Evolutionary conservation across 2,329 filamentous ascomycete genomes (phyloP), one percentile per base, ranked within the genome.

Genomic region (Zymoseptoria crescenta): DNA sequence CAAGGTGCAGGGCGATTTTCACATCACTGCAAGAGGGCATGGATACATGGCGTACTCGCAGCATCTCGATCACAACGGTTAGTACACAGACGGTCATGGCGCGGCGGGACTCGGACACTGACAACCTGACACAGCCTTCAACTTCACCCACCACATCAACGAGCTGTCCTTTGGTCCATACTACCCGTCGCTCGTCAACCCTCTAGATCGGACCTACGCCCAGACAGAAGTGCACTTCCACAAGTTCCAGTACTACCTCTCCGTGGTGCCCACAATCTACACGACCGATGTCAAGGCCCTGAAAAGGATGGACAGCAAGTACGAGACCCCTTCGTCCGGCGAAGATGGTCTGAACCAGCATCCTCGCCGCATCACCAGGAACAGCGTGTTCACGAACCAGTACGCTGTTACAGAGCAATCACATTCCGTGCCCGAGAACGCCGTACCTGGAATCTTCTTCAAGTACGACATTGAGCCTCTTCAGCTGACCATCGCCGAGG

Each of bases 401-500:
- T 99, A 99, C 78, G 94, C 93, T 61, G 94, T 96, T 0, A 97
- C 92, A 0, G 90, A 92, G 71, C 92, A 97, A 78, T 87, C 83
- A 67, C 84, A 86, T 68, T 77, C 80, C 41, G 82, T 95, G 49
- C 78, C 80, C 57, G 88, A 95, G 69, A 85, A 72, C 62, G 77
- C 79, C 59, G 83, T 96, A 0, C 94, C 94, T 0, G 94, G 94
- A 30, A 85, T 99, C 62, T 99, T 97, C 73, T 89, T 99, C 82
- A 99, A 97, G 78, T 99, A 96, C 77, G 93, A 97, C 73, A 96
- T 99, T 68, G 94, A 99, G 79, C 94, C 94, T 1, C 92, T 99
- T 68, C 78, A 94, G 73, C 80, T 99, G 56, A 87, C 88, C 28
- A 87, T 99, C 49, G 87, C 87, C 62, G 93, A 97, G 77, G 85